Percentiles rank a stretch among this genome's conserved stretches.
Evolutionary conservation across 2,329 filamentous ascomycete species (phyloP).

Genomic region (Sordariomycetes sp.): DNA sequence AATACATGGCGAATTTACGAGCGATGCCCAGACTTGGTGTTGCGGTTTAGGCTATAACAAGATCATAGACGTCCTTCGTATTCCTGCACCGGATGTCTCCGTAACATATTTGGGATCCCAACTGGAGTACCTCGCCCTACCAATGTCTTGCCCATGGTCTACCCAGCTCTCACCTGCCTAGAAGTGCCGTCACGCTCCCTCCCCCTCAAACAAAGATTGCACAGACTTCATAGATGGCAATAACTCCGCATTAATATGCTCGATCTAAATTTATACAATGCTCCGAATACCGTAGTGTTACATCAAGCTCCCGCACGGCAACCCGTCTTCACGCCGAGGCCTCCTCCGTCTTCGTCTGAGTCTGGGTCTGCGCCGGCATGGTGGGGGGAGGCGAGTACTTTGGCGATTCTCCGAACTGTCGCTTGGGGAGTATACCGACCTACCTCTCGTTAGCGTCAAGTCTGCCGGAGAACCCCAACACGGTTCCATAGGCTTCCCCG

Average conservation of each 20-base stretch:
- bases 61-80: background rate
- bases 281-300: conserved; percentile 1
- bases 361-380: background rate
- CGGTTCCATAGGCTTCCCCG: background rate
- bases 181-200: too few relatives aligned
- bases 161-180: background rate
- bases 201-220: background rate
- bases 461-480: background rate
- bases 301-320: background rate
- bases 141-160: background rate
- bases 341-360: background rate
- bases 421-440: conserved; percentile 3
- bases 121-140: too few relatives aligned
- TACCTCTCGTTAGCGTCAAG: background rate
- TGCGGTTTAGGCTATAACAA: background rate
- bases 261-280: background rate
- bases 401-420: background rate
- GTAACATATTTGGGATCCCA: background rate
- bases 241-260: background rate
- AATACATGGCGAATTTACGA: background rate
- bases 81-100: background rate
- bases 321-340: background rate
- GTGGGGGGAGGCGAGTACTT: background rate
- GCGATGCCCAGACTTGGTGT: background rate
- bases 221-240: background rate